phyloP scores from a whole-genome alignment of 495 filamentous ascomycete genomes.

The Chaetomium fimeti region DNA sequence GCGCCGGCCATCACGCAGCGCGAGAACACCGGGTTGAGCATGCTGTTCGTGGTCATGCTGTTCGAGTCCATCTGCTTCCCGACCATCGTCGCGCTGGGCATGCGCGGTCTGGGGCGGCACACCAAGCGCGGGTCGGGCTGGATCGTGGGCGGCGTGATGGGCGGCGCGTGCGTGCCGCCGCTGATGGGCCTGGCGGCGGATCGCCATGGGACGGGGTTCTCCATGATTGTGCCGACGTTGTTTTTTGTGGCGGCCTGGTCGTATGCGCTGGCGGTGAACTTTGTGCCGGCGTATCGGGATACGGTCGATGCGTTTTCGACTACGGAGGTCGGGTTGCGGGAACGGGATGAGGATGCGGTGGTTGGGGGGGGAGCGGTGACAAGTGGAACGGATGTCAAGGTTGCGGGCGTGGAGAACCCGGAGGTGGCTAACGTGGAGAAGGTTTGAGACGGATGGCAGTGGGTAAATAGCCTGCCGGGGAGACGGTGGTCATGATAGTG shows the following conservation, averaged over 20 bases:
- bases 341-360: neutral
- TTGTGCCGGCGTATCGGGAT: constrained; percentile 57
- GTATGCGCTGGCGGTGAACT: constrained; percentile 50
- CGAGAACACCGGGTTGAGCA: constrained; percentile 54
- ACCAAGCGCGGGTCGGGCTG: constrained; percentile 67
- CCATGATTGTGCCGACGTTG: constrained; percentile 45
- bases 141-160: constrained; percentile 62
- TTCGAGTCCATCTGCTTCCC: constrained; percentile 71
- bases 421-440: neutral
- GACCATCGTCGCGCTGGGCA: constrained; percentile 66
- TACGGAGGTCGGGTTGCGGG: constrained; percentile 6
- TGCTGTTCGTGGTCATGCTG: constrained; percentile 65
- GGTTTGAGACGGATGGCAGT: too few species aligned
- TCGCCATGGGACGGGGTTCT: constrained; percentile 35
- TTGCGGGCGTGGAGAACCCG: neutral
- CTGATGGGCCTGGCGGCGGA: constrained; percentile 61
- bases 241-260: constrained; percentile 46
- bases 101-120: constrained; percentile 67
- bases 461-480: neutral
- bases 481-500: too few species aligned
- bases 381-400: too few species aligned
- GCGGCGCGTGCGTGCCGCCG: constrained; percentile 64
- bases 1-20: constrained; percentile 53
- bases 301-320: constrained; percentile 56
- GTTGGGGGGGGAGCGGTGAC: neutral